Evolutionary conservation across 1,284 basidiomycete species (phyloP).

Genomic region (Acaromyces ingoldii): DNA sequence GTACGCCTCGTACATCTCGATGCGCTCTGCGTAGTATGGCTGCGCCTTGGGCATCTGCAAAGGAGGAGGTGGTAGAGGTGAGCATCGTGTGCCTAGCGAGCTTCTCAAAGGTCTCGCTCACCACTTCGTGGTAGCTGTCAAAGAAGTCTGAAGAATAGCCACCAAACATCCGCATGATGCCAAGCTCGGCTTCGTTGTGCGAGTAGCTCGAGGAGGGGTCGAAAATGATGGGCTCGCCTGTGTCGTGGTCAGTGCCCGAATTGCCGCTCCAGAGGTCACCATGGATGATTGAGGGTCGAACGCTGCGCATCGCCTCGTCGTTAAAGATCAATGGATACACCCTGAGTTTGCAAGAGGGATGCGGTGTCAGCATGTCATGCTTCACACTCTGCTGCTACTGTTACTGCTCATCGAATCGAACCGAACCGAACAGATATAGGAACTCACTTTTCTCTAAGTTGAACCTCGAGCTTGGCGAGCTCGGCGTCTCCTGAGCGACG

Average conservation of each 20-base stretch:
- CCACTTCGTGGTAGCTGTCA: conserved; percentile 65
- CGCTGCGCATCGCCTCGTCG: conserved; percentile 55
- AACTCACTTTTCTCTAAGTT: conserved; percentile 54
- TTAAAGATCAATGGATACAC: conserved; percentile 68
- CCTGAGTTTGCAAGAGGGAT: too few species aligned
- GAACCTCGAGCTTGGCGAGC: conserved; percentile 8
- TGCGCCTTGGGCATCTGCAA: conserved; percentile 66
- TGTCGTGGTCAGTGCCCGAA: conserved; percentile 46
- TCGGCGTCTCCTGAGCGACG: conserved; percentile 2
- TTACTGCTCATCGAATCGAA: too few species aligned
- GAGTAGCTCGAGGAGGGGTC: conserved; percentile 79
- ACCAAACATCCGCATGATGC: conserved; percentile 77
- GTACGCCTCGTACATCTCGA: conserved; percentile 69
- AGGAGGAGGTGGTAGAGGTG: too few species aligned
- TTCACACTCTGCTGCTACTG: too few species aligned
- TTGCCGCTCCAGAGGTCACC: conserved; percentile 71
- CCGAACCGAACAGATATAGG: too few species aligned
- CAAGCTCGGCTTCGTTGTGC: conserved; percentile 79
- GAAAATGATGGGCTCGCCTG: conserved; percentile 64
- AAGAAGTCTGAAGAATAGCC: conserved; percentile 68
- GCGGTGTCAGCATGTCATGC: too few species aligned
- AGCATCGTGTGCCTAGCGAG: too few species aligned
- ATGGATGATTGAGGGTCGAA: conserved; percentile 72
- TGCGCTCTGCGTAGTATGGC: conserved; percentile 68
- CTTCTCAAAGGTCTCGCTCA: too few species aligned